These are phyloP conservation scores for Solanum neorickii DNA, from an alignment of 257 asterid genomes.

Conservation along the genomic window DNA sequence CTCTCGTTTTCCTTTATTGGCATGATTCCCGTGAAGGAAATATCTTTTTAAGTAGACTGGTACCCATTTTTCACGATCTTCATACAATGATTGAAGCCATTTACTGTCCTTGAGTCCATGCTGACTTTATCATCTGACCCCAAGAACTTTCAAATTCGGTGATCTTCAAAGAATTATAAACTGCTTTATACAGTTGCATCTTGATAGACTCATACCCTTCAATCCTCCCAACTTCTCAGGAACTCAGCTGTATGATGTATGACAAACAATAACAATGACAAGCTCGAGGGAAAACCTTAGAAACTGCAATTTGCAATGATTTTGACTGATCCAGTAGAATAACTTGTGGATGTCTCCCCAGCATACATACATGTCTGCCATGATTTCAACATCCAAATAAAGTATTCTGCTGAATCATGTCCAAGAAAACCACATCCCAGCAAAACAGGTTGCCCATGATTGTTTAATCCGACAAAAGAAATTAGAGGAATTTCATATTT, in stretches of 20 bases:
- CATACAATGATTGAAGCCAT: constrained; percentile 42
- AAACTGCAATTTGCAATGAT: constrained; percentile 30
- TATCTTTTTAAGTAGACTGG: constrained; percentile 54
- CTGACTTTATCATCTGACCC: constrained; percentile 32
- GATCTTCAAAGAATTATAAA: constrained; percentile 42
- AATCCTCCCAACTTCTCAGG: constrained; percentile 62
- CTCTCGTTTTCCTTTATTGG: constrained; percentile 26
- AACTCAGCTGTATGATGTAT: constrained; percentile 34
- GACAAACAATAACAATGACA: constrained; percentile 35
- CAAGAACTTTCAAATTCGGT: constrained; percentile 41
- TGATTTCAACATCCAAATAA: constrained; percentile 43
- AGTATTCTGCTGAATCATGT: constrained; percentile 37
- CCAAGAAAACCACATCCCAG: constrained; percentile 64
- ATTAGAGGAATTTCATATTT: constrained; percentile 45
- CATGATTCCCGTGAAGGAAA: constrained; percentile 32
- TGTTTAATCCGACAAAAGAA: constrained; percentile 51
- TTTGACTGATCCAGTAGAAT: constrained; percentile 42
- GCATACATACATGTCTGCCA: constrained; percentile 49
- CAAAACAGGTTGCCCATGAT: constrained; percentile 45
- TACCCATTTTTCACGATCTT: constrained; percentile 43
- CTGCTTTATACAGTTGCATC: constrained; percentile 32
- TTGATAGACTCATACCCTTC: constrained; percentile 34
- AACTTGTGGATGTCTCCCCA: constrained; percentile 32
- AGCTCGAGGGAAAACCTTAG: constrained; percentile 40
- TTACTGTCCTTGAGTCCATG: constrained; percentile 36